Percentiles rank a stretch among this genome's conserved stretches.
Evolutionary conservation across 345 rosid genomes (phyloP).

Genomic region (Streptanthus diversifolius): DNA sequence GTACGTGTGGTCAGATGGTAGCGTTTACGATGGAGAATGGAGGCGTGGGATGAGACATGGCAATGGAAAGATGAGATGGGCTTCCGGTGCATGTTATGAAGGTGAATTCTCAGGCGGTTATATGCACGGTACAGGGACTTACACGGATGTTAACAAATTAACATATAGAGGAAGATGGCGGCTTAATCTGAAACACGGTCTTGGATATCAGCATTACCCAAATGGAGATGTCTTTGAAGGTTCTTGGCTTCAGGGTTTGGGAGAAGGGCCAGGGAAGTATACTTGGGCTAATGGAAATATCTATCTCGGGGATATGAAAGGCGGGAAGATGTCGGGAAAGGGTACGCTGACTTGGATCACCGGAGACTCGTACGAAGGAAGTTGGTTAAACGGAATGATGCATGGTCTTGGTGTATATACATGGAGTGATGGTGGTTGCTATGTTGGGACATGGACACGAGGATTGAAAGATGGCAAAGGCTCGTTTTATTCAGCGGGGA

Average conservation of each 20-base stretch:
- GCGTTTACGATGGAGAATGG: slow-evolving; percentile 85
- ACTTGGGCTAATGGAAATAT: slow-evolving; percentile 82
- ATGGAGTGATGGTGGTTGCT: slow-evolving; percentile 86
- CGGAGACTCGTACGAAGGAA: slow-evolving; percentile 87
- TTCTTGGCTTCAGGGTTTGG: slow-evolving; percentile 81
- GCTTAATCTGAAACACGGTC: slow-evolving; percentile 86
- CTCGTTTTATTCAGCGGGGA: slow-evolving; percentile 81
- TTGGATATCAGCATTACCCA: slow-evolving; percentile 76
- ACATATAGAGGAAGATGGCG: slow-evolving; percentile 89
- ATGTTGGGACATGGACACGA: slow-evolving; percentile 90
- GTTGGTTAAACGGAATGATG: slow-evolving; percentile 91
- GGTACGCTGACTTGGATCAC: slow-evolving; percentile 84
- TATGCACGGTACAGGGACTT: slow-evolving; percentile 76
- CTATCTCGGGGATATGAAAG: slow-evolving; percentile 83
- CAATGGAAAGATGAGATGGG: slow-evolving; percentile 67
- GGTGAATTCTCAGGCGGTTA: slow-evolving; percentile 94
- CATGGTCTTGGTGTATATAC: slow-evolving; percentile 93
- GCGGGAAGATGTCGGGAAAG: slow-evolving; percentile 94
- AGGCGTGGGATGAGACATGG: slow-evolving; percentile 89
- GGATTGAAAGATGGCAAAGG: slow-evolving; percentile 98
- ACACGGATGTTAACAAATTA: slow-evolving; percentile 43
- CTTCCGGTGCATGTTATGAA: slow-evolving; percentile 69
- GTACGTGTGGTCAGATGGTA: slow-evolving; percentile 78
- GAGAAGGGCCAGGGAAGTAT: slow-evolving; percentile 95
- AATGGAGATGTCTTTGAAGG: slow-evolving; percentile 85